Evolutionary conservation across 192 early-diverging fungal species (phyloP).

Genomic region (Physocladia obscura): DNA sequence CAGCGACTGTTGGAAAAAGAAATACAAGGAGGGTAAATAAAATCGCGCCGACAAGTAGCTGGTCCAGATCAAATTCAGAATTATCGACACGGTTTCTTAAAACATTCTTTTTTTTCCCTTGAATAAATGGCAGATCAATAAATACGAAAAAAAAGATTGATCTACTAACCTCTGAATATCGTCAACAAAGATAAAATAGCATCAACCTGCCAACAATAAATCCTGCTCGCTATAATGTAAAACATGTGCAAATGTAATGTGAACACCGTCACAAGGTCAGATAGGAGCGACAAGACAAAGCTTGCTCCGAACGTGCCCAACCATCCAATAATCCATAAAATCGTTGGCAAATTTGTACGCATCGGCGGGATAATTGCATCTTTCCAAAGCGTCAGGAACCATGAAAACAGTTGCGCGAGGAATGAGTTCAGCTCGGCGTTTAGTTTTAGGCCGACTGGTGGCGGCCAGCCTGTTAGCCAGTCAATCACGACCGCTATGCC

Average conservation of each 20-base stretch:
- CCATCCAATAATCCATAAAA: slow-evolving; percentile 70
- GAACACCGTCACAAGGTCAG: slow-evolving; percentile 78
- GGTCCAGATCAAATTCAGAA: slow-evolving; percentile 92
- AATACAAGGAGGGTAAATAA: slow-evolving; percentile 91
- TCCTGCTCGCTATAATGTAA: slow-evolving; percentile 88
- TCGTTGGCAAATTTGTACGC: slow-evolving; percentile 42
- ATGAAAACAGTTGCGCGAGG: slow-evolving; percentile 86
- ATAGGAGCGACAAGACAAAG: slow-evolving; percentile 78
- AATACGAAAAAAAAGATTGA: slow-evolving; percentile 9
- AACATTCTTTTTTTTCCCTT: slow-evolving; percentile 80
- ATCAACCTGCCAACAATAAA: slow-evolving; percentile 90
- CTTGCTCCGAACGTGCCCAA: slow-evolving; percentile 75
- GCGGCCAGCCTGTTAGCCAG: slow-evolving; percentile 92
- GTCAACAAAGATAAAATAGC: slow-evolving; percentile 87
- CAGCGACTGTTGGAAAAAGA: slow-evolving; percentile 91
- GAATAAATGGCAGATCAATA: not conserved
- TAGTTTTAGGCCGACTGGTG: slow-evolving; percentile 82
- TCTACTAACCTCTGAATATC: slow-evolving; percentile 76
- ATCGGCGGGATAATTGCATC: slow-evolving; percentile 42
- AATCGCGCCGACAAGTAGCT: slow-evolving; percentile 90
- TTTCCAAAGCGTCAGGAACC: slow-evolving; percentile 86
- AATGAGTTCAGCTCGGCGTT: slow-evolving; percentile 87
- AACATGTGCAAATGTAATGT: slow-evolving; percentile 94
- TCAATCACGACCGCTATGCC: slow-evolving; percentile 55
- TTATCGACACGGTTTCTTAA: slow-evolving; percentile 89